A percentile compares a stretch with the other conserved stretches of the same genome.
These are phyloP conservation scores for Pyrus betulifolia DNA, from an alignment of 306 rosid species.

Conservation along the genomic window DNA sequence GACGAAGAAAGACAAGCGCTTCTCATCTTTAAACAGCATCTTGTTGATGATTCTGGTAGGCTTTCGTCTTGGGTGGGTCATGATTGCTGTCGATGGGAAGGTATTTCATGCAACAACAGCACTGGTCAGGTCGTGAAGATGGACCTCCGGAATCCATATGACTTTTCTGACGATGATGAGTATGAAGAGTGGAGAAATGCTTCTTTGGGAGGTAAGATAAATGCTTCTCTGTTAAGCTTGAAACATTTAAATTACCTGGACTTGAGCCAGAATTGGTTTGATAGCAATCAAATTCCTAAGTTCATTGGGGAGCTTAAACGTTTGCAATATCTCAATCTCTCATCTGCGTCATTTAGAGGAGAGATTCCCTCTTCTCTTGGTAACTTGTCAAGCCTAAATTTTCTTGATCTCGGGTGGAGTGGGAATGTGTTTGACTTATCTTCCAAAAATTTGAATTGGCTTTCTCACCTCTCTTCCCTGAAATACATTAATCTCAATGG, in stretches of 20 bases:
- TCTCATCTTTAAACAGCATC: too few species aligned
- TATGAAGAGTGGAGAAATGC: too few species aligned
- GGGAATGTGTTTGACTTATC: too few species aligned
- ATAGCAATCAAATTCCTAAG: constrained; percentile 7
- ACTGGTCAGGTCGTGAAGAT: too few species aligned
- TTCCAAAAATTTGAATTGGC: constrained; percentile 8
- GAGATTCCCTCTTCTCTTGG: neutral
- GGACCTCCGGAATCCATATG: too few species aligned
- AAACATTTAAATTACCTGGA: constrained; percentile 25
- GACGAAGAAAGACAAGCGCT: too few species aligned
- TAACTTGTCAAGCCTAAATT: neutral
- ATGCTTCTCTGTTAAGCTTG: constrained; percentile 22
- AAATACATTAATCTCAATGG: constrained; percentile 15
- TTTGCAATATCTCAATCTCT: constrained; percentile 28
- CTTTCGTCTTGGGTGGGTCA: too few species aligned
- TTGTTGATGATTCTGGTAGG: too few species aligned
- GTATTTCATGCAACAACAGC: too few species aligned
- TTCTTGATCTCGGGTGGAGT: constrained; percentile 2
- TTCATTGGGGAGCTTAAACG: constrained; percentile 25
- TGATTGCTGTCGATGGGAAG: too few species aligned
- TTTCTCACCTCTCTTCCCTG: constrained; percentile 24
- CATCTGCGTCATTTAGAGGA: constrained; percentile 14
- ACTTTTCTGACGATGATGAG: too few species aligned
- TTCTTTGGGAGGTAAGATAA: constrained; percentile 3
- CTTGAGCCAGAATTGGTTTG: constrained; percentile 29